Conservation (phyloP, 371 early-diverging fungal genomes). For the Mortierella sp. region DNA sequence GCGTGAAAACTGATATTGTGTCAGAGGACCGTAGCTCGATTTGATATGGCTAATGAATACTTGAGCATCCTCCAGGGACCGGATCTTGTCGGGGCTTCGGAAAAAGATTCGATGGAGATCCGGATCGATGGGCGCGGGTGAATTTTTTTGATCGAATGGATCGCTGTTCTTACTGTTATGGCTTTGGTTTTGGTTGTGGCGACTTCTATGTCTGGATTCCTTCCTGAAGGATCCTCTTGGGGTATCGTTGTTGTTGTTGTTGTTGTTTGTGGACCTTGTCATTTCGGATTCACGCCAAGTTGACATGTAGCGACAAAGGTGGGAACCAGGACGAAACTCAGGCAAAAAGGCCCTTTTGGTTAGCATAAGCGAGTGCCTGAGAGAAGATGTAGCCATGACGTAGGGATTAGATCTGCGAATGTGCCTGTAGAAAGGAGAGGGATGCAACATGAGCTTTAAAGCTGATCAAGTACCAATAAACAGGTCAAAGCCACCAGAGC, state of each 20-base stretch:
- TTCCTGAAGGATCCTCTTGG: too few relatives aligned
- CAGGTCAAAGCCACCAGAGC: too few relatives aligned
- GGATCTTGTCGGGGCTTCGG: conserved; percentile 47
- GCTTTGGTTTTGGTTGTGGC: neutral
- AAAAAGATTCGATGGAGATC: conserved; percentile 38
- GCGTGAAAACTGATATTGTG: conserved; percentile 50
- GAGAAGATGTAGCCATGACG: neutral
- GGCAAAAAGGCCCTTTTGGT: neutral
- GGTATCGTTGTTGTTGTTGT: neutral
- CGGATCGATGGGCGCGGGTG: conserved; percentile 10
- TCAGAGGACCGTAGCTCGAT: conserved; percentile 41
- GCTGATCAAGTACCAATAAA: too few relatives aligned
- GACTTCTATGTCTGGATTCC: too few relatives aligned
- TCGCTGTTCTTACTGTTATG: neutral
- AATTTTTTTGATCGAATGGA: neutral
- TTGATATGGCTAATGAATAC: conserved; percentile 51
- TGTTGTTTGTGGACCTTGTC: neutral
- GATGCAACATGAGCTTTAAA: too few relatives aligned
- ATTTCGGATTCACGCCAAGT: neutral
- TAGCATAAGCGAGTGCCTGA: neutral
- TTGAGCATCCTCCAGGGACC: conserved; percentile 49
- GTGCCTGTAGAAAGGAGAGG: neutral
- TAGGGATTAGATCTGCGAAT: too few relatives aligned
- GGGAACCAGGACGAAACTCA: conserved; percentile 2
- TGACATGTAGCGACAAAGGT: neutral